Evolutionary conservation across 2,329 filamentous ascomycete genomes (phyloP), one percentile per base, ranked within the genome.

Genomic region (Penicillium sp.): DNA sequence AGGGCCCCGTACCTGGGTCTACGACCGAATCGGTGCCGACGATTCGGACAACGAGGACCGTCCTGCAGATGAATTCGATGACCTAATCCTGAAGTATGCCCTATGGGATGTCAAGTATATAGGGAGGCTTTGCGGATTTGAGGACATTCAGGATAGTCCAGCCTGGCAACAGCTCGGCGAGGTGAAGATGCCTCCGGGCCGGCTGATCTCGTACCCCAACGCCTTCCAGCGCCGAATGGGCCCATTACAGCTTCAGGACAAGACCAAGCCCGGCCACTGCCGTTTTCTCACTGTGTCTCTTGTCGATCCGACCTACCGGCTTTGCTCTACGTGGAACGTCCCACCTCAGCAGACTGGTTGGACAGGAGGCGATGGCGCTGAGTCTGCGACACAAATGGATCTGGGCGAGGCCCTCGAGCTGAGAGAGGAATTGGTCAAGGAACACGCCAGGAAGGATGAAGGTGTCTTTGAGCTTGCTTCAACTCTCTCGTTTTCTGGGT

Each of bases 301-400:
- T 15, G 58, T 60, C 29, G 58, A 60, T 21, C 58, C 55, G 9
- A 46, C 31, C 48, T 60, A 56, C 44, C 58, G 58, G 21, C 50
- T 60, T 34, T 54, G 52, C 44, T 60, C 52, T 1, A 58, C 55
- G 10, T 37, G 55, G 13, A 60, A 60, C 41, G 55, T 60, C 9
- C 52, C 52, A 21, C 58, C 58, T 6, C 58, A 58, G 40, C 49
- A 54, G 46, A 34, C 45, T 39, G 46, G 50, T 42, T 60, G 55
- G 58, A 21, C 18, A 4, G n/a, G 16, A 35, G 12, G 29, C 18
- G 44, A 46, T 10, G 44, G 29, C 18, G 3, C 13, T 46, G 18
- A 35, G n/a, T 34, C 44, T 23, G 29, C 13, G 6, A 13, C 18
- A 21, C 31, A 23, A 34, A 46, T 46, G 44, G 29, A 46, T 34